A percentile compares a stretch with the other conserved stretches of the same genome.
phyloP scores from a whole-genome alignment of 2,329 filamentous ascomycete genomes.

The Catunica adiposa region DNA sequence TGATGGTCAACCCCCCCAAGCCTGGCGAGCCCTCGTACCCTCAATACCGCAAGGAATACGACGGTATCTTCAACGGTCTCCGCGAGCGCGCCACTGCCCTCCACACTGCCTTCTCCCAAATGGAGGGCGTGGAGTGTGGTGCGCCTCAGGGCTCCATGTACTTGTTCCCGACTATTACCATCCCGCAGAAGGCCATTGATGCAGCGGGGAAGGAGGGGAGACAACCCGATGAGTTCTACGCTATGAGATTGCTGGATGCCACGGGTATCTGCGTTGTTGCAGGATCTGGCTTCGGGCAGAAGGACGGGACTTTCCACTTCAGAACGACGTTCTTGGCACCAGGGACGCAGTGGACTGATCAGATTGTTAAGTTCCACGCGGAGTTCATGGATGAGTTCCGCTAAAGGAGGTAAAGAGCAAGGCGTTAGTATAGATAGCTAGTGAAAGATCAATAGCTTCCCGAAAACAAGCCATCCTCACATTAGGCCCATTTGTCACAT shows the following conservation, averaged over 20 bases:
- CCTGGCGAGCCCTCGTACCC: conserved; percentile 69
- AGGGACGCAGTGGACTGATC: conserved; percentile 83
- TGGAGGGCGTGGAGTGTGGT: conserved; percentile 91
- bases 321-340: conserved; percentile 92
- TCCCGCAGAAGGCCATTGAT: conserved; percentile 59
- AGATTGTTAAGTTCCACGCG: conserved; percentile 78
- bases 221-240: conserved; percentile 83
- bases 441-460: no score
- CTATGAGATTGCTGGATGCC: conserved; percentile 72
- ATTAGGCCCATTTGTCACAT: background rate
- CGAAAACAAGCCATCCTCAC: no score
- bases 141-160: conserved; percentile 94
- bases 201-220: conserved; percentile 61
- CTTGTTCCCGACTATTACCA: conserved; percentile 83
- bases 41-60: conserved; percentile 74
- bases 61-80: conserved; percentile 62
- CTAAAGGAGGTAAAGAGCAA: conserved; percentile 19
- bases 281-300: conserved; percentile 86
- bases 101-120: conserved; percentile 76
- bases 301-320: conserved; percentile 81
- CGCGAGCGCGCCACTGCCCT: conserved; percentile 66
- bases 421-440: background rate
- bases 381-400: conserved; percentile 75
- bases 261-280: conserved; percentile 92
- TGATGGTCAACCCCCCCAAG: conserved; percentile 92